Conservation (phyloP, 768 basidiomycete genomes). For the Suillus subalutaceus region DNA sequence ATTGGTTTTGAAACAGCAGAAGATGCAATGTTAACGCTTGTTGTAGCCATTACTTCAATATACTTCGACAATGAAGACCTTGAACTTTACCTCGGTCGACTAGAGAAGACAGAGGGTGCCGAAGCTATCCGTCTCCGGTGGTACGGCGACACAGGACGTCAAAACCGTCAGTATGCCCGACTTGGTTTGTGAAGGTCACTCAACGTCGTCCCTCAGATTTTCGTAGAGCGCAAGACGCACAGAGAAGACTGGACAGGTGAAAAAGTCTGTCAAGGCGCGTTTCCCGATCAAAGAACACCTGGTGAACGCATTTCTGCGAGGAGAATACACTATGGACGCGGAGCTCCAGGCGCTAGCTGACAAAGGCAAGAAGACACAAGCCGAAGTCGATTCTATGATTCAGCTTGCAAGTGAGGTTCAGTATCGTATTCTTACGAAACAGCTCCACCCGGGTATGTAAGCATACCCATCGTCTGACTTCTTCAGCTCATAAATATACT, state of each 20-base stretch:
- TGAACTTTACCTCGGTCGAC: slow-evolving; percentile 92
- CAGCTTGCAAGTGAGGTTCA: slow-evolving; percentile 98
- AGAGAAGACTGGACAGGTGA: slow-evolving; percentile 99
- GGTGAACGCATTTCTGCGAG: slow-evolving; percentile 87
- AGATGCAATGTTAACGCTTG: slow-evolving; percentile 6
- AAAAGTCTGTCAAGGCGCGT: slow-evolving; percentile 95
- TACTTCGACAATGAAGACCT: slow-evolving; percentile 93
- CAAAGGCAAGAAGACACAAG: slow-evolving; percentile 84
- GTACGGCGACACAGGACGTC: slow-evolving; percentile 88
- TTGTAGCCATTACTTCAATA: slow-evolving; percentile 61
- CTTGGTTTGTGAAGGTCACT: not conserved
- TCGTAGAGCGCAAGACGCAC: slow-evolving; percentile 89
- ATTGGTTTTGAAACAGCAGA: slow-evolving; percentile 31
- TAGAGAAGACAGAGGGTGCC: slow-evolving; percentile 99
- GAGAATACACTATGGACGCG: slow-evolving; percentile 90
- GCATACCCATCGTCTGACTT: not conserved
- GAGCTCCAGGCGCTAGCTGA: slow-evolving; percentile 82
- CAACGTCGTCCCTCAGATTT: slow-evolving; percentile 60
- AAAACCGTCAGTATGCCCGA: slow-evolving; percentile 61
- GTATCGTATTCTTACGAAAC: slow-evolving; percentile 82
- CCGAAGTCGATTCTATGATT: slow-evolving; percentile 92
- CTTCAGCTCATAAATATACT: slow-evolving; percentile 10
- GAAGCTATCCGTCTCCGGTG: slow-evolving; percentile 95
- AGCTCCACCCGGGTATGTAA: slow-evolving; percentile 75
- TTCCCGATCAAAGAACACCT: slow-evolving; percentile 94